Percentiles rank a stretch among this genome's conserved stretches.
Conservation (phyloP, 2,329 filamentous ascomycete species). For the Monosporascus sp. region DNA sequence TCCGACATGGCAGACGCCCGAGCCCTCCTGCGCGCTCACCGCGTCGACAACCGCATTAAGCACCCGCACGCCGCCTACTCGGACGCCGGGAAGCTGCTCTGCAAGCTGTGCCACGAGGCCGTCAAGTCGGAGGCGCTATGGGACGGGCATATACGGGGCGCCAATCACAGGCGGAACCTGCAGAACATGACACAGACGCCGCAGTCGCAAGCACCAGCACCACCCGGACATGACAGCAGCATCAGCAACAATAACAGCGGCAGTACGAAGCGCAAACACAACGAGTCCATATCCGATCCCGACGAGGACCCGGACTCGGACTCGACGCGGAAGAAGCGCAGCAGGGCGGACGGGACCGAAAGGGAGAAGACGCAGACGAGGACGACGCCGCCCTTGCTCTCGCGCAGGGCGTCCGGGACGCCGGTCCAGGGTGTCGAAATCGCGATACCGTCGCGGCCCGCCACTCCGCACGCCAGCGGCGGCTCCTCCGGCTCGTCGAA, state of each 20-base stretch:
- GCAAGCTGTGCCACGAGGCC: constrained; percentile 59
- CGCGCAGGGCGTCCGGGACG: constrained; percentile 45
- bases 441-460: constrained; percentile 58
- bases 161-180: constrained; percentile 38
- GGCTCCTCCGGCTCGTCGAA: constrained; percentile 36
- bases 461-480: constrained; percentile 46
- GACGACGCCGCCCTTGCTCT: constrained; percentile 35
- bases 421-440: constrained; percentile 54
- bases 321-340: constrained; percentile 39
- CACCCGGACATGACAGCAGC: neutral
- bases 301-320: constrained; percentile 25
- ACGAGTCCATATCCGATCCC: constrained; percentile 25
- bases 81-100: constrained; percentile 61
- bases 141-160: constrained; percentile 54
- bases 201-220: constrained; percentile 16
- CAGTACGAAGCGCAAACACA: constrained; percentile 23
- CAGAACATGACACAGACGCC: constrained; percentile 17
- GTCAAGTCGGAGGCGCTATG: constrained; percentile 64
- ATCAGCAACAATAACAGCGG: constrained; percentile 12
- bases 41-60: constrained; percentile 66
- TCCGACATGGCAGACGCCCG: constrained; percentile 69
- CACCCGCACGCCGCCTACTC: constrained; percentile 66
- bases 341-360: constrained; percentile 30
- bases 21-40: constrained; percentile 71
- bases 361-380: constrained; percentile 22